phyloP scores from a whole-genome alignment of 148 eudicot genomes.

The Cornus florida region DNA sequence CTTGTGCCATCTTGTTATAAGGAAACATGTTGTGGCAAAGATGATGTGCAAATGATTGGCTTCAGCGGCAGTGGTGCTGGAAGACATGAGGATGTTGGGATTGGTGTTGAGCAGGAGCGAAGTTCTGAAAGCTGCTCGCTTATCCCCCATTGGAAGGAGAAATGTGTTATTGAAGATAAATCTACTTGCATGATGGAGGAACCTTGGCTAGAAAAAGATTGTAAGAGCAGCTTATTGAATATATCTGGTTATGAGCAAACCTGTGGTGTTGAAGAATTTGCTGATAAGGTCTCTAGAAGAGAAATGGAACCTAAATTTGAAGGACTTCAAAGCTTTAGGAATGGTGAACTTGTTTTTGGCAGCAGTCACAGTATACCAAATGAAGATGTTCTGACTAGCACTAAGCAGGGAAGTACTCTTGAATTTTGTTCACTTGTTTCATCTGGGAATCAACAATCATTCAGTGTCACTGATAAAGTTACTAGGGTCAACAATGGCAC shows the following conservation, averaged over 20 bases:
- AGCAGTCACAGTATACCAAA: background rate
- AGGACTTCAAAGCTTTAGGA: slow-evolving; percentile 26
- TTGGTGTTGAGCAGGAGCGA: background rate
- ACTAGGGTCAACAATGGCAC: slow-evolving; percentile 18
- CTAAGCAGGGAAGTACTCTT: slow-evolving; percentile 20
- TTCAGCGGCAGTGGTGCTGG: slow-evolving; percentile 15
- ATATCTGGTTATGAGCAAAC: slow-evolving; percentile 12
- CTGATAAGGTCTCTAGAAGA: slow-evolving; percentile 25
- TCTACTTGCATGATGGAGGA: background rate
- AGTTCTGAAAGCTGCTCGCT: slow-evolving; percentile 15
- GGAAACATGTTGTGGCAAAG: slow-evolving; percentile 20
- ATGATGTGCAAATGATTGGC: slow-evolving; percentile 26
- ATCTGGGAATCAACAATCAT: slow-evolving; percentile 28
- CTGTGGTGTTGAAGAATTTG: slow-evolving; percentile 23
- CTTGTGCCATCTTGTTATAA: slow-evolving; percentile 18
- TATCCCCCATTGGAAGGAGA: slow-evolving; percentile 20
- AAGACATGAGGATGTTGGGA: background rate
- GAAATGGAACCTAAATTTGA: slow-evolving; percentile 24
- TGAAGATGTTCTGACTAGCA: background rate
- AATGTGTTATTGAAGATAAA: slow-evolving; percentile 20
- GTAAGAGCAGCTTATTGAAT: background rate
- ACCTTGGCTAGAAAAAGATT: slow-evolving; percentile 10
- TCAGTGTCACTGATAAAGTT: slow-evolving; percentile 21
- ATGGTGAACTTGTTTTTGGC: slow-evolving; percentile 19
- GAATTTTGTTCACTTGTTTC: slow-evolving; percentile 22